phyloP scores from a whole-genome alignment of 2,329 filamentous ascomycete species.

The Monosporascus sp. region DNA sequence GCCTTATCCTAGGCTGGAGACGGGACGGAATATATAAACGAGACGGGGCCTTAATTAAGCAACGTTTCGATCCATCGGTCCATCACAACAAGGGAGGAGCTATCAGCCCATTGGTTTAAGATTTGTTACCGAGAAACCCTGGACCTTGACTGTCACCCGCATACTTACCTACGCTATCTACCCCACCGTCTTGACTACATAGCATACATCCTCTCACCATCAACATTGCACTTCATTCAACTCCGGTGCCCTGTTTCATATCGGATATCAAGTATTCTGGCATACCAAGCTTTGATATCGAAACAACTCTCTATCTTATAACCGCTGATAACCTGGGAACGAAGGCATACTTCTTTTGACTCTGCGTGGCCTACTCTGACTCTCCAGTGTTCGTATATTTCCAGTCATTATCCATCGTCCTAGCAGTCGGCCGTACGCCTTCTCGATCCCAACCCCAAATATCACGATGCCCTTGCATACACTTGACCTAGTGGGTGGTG shows the following conservation, averaged over 20 bases:
- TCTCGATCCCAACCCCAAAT: not conserved
- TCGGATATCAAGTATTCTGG: not conserved
- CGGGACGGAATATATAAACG: constrained; percentile 19
- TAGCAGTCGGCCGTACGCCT: not conserved
- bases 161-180: constrained; percentile 13
- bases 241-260: not conserved
- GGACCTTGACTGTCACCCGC: constrained; percentile 12
- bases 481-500: too few relatives aligned
- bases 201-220: constrained; percentile 2
- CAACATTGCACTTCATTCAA: not conserved
- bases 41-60: constrained; percentile 18
- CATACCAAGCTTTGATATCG: not conserved
- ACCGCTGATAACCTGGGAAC: not conserved
- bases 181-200: constrained; percentile 12
- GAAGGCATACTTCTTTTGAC: not conserved
- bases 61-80: constrained; percentile 5
- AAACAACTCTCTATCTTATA: not conserved
- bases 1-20: not conserved
- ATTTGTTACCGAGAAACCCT: constrained; percentile 4
- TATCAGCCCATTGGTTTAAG: constrained; percentile 4
- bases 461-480: not conserved
- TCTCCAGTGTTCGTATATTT: not conserved
- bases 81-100: constrained; percentile 6
- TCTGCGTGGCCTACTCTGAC: not conserved
- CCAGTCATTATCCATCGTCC: constrained; percentile 1